Percentiles rank a stretch among this genome's conserved stretches.
Evolutionary conservation across 495 filamentous ascomycete species (phyloP).

Genomic region (Apiosordaria backusii): DNA sequence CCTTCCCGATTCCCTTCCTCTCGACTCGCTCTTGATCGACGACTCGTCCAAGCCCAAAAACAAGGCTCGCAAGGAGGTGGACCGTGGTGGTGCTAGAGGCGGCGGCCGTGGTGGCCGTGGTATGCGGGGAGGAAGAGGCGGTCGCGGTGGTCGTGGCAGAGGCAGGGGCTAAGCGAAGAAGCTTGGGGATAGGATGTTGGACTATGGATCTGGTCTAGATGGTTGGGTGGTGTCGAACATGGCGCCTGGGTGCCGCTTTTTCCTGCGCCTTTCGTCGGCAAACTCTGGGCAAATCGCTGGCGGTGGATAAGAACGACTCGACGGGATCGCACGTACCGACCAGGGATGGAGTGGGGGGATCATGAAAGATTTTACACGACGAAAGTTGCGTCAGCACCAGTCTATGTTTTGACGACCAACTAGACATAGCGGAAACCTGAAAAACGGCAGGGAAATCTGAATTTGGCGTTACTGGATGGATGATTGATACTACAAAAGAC

Average conservation of each 20-base stretch:
- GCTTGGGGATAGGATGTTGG: slow-evolving; percentile 8
- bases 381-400: background rate
- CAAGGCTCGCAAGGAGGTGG: slow-evolving; percentile 92
- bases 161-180: slow-evolving; percentile 19
- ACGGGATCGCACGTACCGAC: background rate
- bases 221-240: background rate
- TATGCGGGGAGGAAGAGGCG: slow-evolving; percentile 55
- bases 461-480: background rate
- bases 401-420: background rate
- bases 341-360: background rate
- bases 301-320: background rate
- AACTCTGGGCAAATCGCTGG: background rate
- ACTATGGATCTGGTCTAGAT: background rate
- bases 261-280: background rate
- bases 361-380: background rate
- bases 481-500: slow-evolving; percentile 1
- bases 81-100: slow-evolving; percentile 53
- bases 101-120: slow-evolving; percentile 60
- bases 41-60: slow-evolving; percentile 98
- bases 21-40: slow-evolving; percentile 92
- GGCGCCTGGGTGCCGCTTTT: background rate
- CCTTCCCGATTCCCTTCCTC: slow-evolving; percentile 86
- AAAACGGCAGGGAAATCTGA: background rate
- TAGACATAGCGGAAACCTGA: background rate
- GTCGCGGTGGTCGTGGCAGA: slow-evolving; percentile 22